phyloP scores from a whole-genome alignment of 352 stramenopile species.

The Pythium dissotocum region DNA sequence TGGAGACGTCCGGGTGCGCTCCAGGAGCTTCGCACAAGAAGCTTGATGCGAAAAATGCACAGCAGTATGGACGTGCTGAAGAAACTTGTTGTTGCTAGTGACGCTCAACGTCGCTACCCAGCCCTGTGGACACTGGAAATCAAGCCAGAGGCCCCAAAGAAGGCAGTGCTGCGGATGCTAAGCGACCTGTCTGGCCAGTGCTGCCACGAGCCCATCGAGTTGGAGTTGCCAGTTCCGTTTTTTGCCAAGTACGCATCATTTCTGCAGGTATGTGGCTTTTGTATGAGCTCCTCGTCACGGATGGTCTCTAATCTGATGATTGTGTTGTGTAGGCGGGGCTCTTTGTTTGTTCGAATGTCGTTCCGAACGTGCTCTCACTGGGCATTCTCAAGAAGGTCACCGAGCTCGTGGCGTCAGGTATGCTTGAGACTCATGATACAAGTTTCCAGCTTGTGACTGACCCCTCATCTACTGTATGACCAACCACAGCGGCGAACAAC shows the following conservation, averaged over 20 bases:
- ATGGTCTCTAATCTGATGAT: neutral
- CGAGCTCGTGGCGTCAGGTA: neutral
- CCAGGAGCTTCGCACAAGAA: slow-evolving; percentile 5
- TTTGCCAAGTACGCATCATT: slow-evolving; percentile 14
- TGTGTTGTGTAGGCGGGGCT: slow-evolving; percentile 6
- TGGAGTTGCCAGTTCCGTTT: slow-evolving; percentile 15
- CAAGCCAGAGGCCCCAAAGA: neutral
- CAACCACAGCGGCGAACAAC: neutral
- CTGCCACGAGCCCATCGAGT: slow-evolving; percentile 25
- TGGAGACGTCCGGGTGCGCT: slow-evolving; percentile 14
- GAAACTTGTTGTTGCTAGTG: slow-evolving; percentile 15
- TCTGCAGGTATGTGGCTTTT: slow-evolving; percentile 13
- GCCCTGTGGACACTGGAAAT: slow-evolving; percentile 19
- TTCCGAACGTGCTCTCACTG: slow-evolving; percentile 4
- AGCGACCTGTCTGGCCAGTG: slow-evolving; percentile 24
- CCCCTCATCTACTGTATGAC: too few species aligned
- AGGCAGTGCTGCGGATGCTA: slow-evolving; percentile 6
- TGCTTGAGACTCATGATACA: neutral
- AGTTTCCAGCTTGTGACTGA: too few species aligned
- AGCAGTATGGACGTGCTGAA: slow-evolving; percentile 26
- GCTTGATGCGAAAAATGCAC: neutral
- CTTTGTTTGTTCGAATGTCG: slow-evolving; percentile 15
- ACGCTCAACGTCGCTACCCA: slow-evolving; percentile 12
- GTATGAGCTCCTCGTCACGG: neutral
- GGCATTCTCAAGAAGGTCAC: slow-evolving; percentile 12